Percentiles rank a stretch among this genome's conserved stretches.
Evolutionary conservation across 352 stramenopile species (phyloP).

Genomic region (Globisporangium canariense): DNA sequence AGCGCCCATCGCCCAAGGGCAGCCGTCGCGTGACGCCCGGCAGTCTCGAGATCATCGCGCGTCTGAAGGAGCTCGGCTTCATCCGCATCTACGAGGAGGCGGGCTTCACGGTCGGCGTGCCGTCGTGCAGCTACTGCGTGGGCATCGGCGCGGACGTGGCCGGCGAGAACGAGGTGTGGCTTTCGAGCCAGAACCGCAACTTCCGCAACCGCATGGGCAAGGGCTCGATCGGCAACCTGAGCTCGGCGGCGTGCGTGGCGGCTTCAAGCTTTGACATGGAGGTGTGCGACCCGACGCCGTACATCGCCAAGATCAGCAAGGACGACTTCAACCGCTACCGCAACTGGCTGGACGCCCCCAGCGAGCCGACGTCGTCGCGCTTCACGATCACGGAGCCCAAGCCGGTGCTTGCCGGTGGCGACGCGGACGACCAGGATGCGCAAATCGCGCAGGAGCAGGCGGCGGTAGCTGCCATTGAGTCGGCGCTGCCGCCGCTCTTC

Average conservation of each 20-base stretch:
- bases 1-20: conserved; percentile 41
- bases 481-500: conserved; percentile 53
- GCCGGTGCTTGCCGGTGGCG: conserved; percentile 32
- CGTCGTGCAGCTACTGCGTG: conserved; percentile 79
- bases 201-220: conserved; percentile 85
- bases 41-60: conserved; percentile 70
- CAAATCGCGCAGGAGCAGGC: conserved; percentile 59
- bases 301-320: conserved; percentile 59
- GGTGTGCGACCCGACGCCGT: conserved; percentile 62
- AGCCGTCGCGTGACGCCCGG: conserved; percentile 71
- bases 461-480: conserved; percentile 49
- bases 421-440: conserved; percentile 17
- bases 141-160: conserved; percentile 79
- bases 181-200: conserved; percentile 83
- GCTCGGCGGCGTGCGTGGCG: conserved; percentile 61
- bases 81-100: conserved; percentile 76
- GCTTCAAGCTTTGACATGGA: conserved; percentile 80
- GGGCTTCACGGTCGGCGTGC: conserved; percentile 73
- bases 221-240: conserved; percentile 76
- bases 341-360: conserved; percentile 51
- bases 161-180: conserved; percentile 70
- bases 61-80: conserved; percentile 59
- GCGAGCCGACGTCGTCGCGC: conserved; percentile 26
- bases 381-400: conserved; percentile 45
- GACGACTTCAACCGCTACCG: conserved; percentile 80